phyloP scores from a whole-genome alignment of 2,329 filamentous ascomycete genomes.

The Epichloe brachyelytri region DNA sequence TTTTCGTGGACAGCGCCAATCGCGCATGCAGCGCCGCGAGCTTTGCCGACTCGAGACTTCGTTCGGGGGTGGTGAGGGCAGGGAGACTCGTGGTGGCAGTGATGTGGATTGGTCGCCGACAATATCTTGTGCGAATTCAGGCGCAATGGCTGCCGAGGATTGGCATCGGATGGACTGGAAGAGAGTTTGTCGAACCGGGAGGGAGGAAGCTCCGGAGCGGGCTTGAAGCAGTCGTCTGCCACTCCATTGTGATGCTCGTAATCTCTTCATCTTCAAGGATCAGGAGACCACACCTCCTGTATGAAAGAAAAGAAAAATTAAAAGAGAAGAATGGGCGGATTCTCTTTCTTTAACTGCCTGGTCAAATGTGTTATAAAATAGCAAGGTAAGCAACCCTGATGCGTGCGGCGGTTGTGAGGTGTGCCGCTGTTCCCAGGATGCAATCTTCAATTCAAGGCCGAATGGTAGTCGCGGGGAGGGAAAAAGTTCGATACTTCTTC shows the following conservation, averaged over 20 bases:
- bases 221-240: slow-evolving; percentile 25
- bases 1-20: slow-evolving; percentile 64
- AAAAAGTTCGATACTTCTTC: slow-evolving; percentile 5
- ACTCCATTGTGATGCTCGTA: slow-evolving; percentile 28
- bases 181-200: slow-evolving; percentile 15
- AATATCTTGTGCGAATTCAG: slow-evolving; percentile 11
- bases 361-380: background rate
- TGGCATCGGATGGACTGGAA: slow-evolving; percentile 16
- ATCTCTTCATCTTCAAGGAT: slow-evolving; percentile 24
- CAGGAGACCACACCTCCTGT: background rate
- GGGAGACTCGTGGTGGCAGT: slow-evolving; percentile 16
- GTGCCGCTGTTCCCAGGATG: background rate
- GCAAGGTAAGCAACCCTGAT: background rate
- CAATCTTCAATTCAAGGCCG: background rate
- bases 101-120: slow-evolving; percentile 9
- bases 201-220: slow-evolving; percentile 15
- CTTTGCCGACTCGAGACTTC: slow-evolving; percentile 65
- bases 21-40: slow-evolving; percentile 86
- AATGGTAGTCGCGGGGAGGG: slow-evolving; percentile 1
- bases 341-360: background rate
- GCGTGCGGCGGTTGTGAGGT: background rate
- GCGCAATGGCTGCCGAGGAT: slow-evolving; percentile 19
- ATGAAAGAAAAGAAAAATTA: background rate
- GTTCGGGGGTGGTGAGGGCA: slow-evolving; percentile 61
- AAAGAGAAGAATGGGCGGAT: background rate